Conservation (phyloP, 164 flowering plant genomes). For the Stephania yunnanensis region DNA sequence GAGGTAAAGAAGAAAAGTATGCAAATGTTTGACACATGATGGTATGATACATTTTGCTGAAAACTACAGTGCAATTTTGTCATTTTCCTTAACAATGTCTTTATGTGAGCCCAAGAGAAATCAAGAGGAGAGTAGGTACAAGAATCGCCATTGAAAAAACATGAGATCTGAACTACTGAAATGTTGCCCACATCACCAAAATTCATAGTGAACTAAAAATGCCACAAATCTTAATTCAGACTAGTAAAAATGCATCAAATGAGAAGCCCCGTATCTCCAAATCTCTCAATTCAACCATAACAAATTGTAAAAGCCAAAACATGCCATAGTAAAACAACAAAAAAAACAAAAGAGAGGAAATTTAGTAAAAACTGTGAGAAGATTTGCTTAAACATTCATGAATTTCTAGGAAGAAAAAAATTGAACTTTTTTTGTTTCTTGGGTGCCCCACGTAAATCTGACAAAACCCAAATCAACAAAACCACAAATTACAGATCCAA, state of each 20-base stretch:
- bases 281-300: neutral
- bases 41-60: neutral
- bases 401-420: neutral
- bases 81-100: neutral
- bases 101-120: neutral
- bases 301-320: neutral
- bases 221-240: neutral
- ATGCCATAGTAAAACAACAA: neutral
- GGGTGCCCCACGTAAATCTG: too few relatives aligned
- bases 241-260: neutral
- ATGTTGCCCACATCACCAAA: neutral
- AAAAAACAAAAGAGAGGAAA: neutral
- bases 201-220: neutral
- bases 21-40: neutral
- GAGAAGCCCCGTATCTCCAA: neutral
- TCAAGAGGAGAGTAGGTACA: neutral
- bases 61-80: neutral
- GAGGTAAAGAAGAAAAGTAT: neutral
- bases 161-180: neutral
- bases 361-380: neutral
- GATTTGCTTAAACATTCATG: neutral
- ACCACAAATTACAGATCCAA: constrained; percentile 8
- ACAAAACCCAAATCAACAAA: neutral
- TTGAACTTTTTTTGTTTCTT: neutral
- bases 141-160: neutral